These are phyloP conservation scores for Pythium dissotocum DNA, from an alignment of 352 stramenopile species.

Conservation along the genomic window DNA sequence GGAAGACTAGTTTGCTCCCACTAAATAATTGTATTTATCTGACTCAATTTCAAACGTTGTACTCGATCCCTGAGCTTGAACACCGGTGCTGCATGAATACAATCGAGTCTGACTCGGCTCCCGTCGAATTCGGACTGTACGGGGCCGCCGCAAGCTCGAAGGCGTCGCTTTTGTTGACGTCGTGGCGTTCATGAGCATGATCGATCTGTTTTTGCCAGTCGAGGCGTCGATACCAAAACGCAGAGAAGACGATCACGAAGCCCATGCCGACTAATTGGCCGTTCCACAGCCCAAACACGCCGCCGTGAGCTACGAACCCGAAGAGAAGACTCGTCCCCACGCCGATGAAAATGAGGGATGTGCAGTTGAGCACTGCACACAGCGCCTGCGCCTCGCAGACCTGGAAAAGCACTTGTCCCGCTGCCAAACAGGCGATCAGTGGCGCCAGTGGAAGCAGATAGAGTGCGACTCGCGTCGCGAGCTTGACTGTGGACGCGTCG, in stretches of 20 bases:
- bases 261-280: constrained; percentile 47
- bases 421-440: constrained; percentile 46
- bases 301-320: constrained; percentile 44
- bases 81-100: constrained; percentile 13
- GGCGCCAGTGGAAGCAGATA: constrained; percentile 46
- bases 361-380: constrained; percentile 57
- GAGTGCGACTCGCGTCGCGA: constrained; percentile 42
- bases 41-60: neutral
- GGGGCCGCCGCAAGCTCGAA: neutral
- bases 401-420: constrained; percentile 50
- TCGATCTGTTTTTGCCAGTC: constrained; percentile 17
- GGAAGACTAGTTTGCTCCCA: constrained; percentile 14
- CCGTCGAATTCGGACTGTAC: neutral
- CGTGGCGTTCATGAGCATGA: neutral
- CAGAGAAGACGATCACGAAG: constrained; percentile 17
- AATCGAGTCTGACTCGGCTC: constrained; percentile 10
- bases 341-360: constrained; percentile 53
- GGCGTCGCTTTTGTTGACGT: neutral
- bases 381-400: constrained; percentile 59
- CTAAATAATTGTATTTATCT: neutral
- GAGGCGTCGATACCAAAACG: constrained; percentile 31
- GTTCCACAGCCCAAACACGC: constrained; percentile 65
- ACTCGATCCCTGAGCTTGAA: neutral
- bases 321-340: constrained; percentile 52
- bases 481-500: constrained; percentile 33